Evolutionary conservation across 2,329 filamentous ascomycete species (phyloP), one percentile per base, ranked within the genome.

Genomic region (Claviceps maximensis): DNA sequence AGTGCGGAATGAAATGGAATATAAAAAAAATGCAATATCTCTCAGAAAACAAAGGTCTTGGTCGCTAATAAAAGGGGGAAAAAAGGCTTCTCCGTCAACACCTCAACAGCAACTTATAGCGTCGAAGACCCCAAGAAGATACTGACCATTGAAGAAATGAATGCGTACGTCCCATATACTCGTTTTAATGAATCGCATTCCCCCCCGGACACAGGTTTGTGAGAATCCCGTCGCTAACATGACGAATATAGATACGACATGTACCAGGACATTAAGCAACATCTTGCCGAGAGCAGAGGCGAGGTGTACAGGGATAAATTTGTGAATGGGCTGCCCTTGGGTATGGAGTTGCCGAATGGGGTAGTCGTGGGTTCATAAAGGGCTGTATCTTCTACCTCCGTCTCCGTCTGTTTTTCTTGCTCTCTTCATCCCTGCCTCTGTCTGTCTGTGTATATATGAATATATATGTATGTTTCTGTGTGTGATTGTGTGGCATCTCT

Each of bases 141-240:
- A 56, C 61, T 86, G 33, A 85, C 82, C 0, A 84, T 86, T 49
- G 80, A 84, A 57, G 82, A 86, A 63, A 84, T 86, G 80, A 85
- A 86, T 55, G 70, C 71, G 71, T 79, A 68, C 69, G 75, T 71
- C 45, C 5, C 1, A 33, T 10, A 33, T 10, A 6, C 31, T n/a
- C n/a, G n/a, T n/a, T n/a, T n/a, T n/a, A n/a, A n/a, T n/a, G n/a
- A n/a, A n/a, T n/a, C n/a, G n/a, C n/a, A n/a, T n/a, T n/a, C n/a
- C n/a, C n/a, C n/a, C n/a, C n/a, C n/a, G 27, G 27, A 29, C 3
- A 12, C 31, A 6, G 31, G 31, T 2, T 13, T 3, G 31, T 5
- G 9, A 33, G 3, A 12, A 10, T 33, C 31, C 2, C 12, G 31
- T 13, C 17, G 13, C 31, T 33, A 12, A 33, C 31, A 33, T 33